These are phyloP conservation scores for Pulveroboletus ravenelii DNA, from an alignment of 768 basidiomycete genomes.

Conservation along the genomic window DNA sequence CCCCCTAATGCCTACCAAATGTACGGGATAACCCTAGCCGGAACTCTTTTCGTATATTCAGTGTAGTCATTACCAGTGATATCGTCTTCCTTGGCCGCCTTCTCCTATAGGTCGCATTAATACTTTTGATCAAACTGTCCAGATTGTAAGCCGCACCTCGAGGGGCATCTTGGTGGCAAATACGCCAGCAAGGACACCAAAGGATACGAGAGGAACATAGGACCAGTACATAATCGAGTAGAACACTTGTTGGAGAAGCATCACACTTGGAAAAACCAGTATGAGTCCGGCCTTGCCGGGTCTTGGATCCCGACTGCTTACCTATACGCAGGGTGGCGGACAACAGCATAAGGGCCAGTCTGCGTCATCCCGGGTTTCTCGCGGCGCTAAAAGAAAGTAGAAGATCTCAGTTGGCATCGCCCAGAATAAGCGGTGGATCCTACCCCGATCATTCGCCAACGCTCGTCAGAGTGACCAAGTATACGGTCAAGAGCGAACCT, in stretches of 20 bases:
- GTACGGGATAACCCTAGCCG: conserved; percentile 28
- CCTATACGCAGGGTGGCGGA: conserved; percentile 37
- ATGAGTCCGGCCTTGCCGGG: neutral
- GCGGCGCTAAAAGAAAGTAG: conserved; percentile 16
- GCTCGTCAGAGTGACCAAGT: conserved; percentile 22
- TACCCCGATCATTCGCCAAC: conserved; percentile 33
- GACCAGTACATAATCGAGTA: conserved; percentile 32
- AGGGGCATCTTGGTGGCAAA: conserved; percentile 33
- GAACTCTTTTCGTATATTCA: conserved; percentile 28
- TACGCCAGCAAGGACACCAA: conserved; percentile 20
- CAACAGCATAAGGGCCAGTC: conserved; percentile 33
- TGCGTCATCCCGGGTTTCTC: conserved; percentile 29
- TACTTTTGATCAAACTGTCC: neutral
- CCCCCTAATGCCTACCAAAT: conserved; percentile 22
- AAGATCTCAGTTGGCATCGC: neutral
- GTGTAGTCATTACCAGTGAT: conserved; percentile 24
- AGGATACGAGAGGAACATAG: conserved; percentile 30
- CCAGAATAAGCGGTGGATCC: neutral
- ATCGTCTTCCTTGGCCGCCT: conserved; percentile 23
- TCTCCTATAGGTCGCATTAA: conserved; percentile 22
- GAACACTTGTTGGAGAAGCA: conserved; percentile 23
- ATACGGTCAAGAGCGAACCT: conserved; percentile 10
- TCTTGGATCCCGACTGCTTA: conserved; percentile 10
- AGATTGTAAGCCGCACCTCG: conserved; percentile 23
- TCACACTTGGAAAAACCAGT: conserved; percentile 7